Base-by-base conservation (phyloP, 768 basidiomycete genomes). In the Russula lepida region DNA sequence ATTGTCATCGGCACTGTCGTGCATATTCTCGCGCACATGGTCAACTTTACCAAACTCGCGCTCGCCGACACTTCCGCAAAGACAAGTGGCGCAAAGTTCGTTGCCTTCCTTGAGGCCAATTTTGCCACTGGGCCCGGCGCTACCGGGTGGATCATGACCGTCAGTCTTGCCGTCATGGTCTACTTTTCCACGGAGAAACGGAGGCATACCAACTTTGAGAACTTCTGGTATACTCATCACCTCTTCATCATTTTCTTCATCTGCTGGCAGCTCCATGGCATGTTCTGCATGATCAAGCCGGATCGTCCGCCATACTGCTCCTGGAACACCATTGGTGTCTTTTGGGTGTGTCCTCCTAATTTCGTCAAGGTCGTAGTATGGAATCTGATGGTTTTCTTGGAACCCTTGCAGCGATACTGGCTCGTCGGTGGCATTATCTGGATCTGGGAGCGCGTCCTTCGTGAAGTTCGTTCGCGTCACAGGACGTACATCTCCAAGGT, bases 251-350 rank as follows among this genome's bases (percentile, higher is more conserved):
- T 90, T 60, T 95, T 95, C 82, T 97, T 98, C 79, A 81, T 92
- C 71, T 77, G 79, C 70, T 97, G 95, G 95, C 95, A 98, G 72
- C 77, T 95, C 32, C 94, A 95, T 70, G 93, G 93, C 56, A 88
- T 95, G 89, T 95, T 92, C 83, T 94, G 92, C 76, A 92, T 94
- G 90, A 92, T 95, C 76, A 76, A 89, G 74, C 93, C 94, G 27
- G 92, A 97, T 73, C 79, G 89, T 57, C 80, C 89, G 0, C 92
- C 92, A 0, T 94, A 79, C 74, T 98, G 95, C 75, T 90, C 89
- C 4, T 88, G 72, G 73, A 88, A 88, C 70, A 82, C 76, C 39
- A 86, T 95, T 64, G 95, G 93, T 66, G 92, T 95, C 63, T 98
- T 98, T 78, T 98, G 95, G 95, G 91, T 92, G 65, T 56, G 85